Base-by-base conservation (phyloP, 2,329 filamentous ascomycete species). In the Xylaria sp. region DNA sequence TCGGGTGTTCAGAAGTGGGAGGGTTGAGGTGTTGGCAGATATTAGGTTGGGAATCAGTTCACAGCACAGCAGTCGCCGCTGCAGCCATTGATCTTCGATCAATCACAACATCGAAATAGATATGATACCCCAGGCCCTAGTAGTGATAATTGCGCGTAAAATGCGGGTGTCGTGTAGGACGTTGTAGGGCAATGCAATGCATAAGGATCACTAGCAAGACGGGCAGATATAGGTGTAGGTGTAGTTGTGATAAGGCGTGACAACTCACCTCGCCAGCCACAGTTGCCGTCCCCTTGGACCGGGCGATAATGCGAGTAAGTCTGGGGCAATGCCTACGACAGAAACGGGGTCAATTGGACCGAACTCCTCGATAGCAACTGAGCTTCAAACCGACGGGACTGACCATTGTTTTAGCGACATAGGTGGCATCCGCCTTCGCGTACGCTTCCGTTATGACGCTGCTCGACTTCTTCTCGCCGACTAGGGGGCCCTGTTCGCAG, bases 251-350 rank as follows among this genome's bases (percentile, higher is more conserved):
- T 43, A 49, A 53, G 26, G 40, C 19, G 17, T 37, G 48, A 61
- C 60, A 63, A 76, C 87, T 78, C 81, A 97, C 93, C 94, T 88
- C 93, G 85, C 93, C 94, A 97, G 67, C 93, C 94, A 74, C 94
- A 97, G 71, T 96, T 95, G 54, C 94, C 94, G 75, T 97, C 93
- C 48, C 94, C 93, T 72, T 89, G 87, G 71, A 96, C 86, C 9
- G 88, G 88, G 50, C 94, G 90, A 69, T 93, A 96, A 70, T 92
- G 87, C 18, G 91, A 90, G 72, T 96, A 96, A 52, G 88, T 91
- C 65, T 87, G 81, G 6, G 92, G 89, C 50, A 99, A 81, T 18
- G 87, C 82, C 92, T 96, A 63, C 13, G 34, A 48, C 56, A 39
- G 24, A 58, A 48, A 38, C 41, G 48, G 44, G 47, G 64, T 64